phyloP scores from a whole-genome alignment of 495 filamentous ascomycete species.

The Darksidea phi region DNA sequence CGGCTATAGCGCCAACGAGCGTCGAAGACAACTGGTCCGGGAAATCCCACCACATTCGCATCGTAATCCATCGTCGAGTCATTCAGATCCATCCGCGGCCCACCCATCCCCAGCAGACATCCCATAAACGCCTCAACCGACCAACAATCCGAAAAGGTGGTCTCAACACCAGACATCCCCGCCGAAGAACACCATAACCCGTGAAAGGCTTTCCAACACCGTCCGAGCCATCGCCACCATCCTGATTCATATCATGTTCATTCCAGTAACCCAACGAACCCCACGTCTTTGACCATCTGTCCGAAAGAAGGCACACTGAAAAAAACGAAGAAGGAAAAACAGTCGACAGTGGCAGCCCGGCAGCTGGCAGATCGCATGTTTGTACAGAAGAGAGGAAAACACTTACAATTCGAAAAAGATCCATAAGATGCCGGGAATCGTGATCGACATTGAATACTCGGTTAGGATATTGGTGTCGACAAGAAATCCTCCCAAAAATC shows the following conservation, averaged over 20 bases:
- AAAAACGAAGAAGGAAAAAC: background rate
- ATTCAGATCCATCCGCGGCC: background rate
- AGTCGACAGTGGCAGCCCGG: background rate
- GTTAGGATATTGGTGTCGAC: background rate
- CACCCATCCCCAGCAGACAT: background rate
- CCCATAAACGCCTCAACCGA: background rate
- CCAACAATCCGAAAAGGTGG: background rate
- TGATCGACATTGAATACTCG: background rate
- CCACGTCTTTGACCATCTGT: background rate
- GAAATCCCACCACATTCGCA: background rate
- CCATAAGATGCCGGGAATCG: background rate
- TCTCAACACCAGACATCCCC: background rate
- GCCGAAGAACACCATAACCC: too few relatives aligned
- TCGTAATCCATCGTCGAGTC: background rate
- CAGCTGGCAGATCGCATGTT: constrained; percentile 4
- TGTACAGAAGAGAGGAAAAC: background rate
- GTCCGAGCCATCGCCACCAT: background rate
- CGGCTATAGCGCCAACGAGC: too few relatives aligned
- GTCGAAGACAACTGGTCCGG: too few relatives aligned
- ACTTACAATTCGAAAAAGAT: constrained; percentile 13
- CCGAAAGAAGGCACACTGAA: background rate
- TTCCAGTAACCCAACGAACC: background rate
- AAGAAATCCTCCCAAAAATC: constrained; percentile 18
- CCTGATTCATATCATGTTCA: background rate
- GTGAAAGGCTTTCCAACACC: too few relatives aligned